Evolutionary conservation across 2,329 filamentous ascomycete genomes (phyloP).

Genomic region (Aspergillus oerlinghausenensis): DNA sequence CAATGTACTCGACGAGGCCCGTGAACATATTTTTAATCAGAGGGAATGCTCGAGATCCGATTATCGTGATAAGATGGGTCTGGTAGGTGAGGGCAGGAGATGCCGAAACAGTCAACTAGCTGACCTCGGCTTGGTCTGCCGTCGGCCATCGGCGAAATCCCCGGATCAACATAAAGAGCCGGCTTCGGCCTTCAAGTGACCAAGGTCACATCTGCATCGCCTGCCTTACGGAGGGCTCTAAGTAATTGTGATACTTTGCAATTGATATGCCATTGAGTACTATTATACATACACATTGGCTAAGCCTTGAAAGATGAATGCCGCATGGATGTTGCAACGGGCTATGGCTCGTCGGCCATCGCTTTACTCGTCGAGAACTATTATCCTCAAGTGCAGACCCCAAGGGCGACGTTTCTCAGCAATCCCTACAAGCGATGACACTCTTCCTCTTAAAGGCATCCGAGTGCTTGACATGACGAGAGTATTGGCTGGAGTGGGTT

Average conservation of each 20-base stretch:
- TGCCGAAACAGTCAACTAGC: constrained; percentile 9
- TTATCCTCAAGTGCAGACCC: constrained; percentile 17
- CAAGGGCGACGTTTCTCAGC: constrained; percentile 39
- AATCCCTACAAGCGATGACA: constrained; percentile 37
- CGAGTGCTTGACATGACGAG: constrained; percentile 94
- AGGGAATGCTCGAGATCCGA: neutral
- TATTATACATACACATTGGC: neutral
- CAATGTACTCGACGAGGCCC: constrained; percentile 86
- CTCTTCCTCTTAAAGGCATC: constrained; percentile 74
- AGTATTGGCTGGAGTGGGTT: constrained; percentile 82
- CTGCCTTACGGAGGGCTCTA: neutral
- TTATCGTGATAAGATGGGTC: neutral
- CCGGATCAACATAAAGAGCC: constrained; percentile 11
- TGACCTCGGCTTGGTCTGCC: constrained; percentile 22
- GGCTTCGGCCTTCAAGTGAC: constrained; percentile 19
- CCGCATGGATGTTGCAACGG: constrained; percentile 20
- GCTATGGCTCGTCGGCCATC: constrained; percentile 20
- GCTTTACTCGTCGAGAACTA: constrained; percentile 16
- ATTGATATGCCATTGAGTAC: neutral
- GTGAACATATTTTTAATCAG: constrained; percentile 72
- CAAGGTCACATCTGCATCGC: neutral
- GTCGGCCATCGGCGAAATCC: constrained; percentile 10
- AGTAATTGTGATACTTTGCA: neutral
- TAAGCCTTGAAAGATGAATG: constrained; percentile 19
- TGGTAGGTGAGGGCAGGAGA: neutral